Percentiles rank a stretch among this genome's conserved stretches.
Conservation (phyloP, 257 asterid species). For the Jaltomata sinuosa region DNA sequence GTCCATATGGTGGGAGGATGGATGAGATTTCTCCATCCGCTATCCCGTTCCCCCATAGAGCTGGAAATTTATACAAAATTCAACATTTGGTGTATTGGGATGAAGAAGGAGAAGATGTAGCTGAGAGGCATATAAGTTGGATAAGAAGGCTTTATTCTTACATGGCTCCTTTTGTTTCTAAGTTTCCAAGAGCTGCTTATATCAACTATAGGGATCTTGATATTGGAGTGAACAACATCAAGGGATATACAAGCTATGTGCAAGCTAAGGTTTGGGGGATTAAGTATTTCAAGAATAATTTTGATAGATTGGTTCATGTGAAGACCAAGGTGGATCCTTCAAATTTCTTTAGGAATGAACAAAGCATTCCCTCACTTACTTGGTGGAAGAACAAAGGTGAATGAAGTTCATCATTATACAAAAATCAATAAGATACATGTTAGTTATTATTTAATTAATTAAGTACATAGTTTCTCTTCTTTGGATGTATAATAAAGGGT, state of each 20-base stretch:
- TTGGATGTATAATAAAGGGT: background rate
- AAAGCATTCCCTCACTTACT: slow-evolving; percentile 4
- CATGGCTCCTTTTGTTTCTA: slow-evolving; percentile 3
- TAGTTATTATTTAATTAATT: background rate
- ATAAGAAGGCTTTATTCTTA: slow-evolving; percentile 4
- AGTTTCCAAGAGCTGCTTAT: slow-evolving; percentile 1
- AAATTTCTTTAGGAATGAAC: slow-evolving; percentile 8
- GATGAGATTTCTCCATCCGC: background rate
- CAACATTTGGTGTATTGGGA: background rate
- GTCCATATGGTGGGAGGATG: slow-evolving; percentile 6
- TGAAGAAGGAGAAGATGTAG: background rate
- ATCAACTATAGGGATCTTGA: slow-evolving; percentile 9
- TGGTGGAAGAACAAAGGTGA: background rate
- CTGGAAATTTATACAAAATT: slow-evolving; percentile 2
- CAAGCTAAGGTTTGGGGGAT: slow-evolving; percentile 3
- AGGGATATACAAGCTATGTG: background rate
- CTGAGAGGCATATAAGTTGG: slow-evolving; percentile 5
- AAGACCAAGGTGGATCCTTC: slow-evolving; percentile 5
- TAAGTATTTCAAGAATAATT: slow-evolving; percentile 4
- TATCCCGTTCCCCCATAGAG: slow-evolving; percentile 6
- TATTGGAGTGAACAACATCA: background rate
- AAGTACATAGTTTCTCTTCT: background rate
- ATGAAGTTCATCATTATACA: background rate
- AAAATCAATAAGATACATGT: background rate
- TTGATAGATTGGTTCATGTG: slow-evolving; percentile 1